Evolutionary conservation across 257 asterid species (phyloP).

Genomic region (Agastache rugosa): DNA sequence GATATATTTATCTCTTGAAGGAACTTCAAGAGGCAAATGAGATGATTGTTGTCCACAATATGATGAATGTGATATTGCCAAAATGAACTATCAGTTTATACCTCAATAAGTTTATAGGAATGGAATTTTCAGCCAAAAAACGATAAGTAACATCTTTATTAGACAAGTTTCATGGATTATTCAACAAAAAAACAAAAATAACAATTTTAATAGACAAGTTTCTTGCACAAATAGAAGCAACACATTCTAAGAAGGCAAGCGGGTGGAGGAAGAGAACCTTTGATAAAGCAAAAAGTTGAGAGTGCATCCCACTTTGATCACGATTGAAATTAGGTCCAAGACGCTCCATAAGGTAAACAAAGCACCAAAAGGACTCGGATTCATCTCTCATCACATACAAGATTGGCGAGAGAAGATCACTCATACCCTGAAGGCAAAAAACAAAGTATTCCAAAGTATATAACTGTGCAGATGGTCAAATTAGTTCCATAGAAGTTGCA

Average conservation of each 20-base stretch:
- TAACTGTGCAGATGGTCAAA: background rate
- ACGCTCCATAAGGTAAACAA: conserved; percentile 87
- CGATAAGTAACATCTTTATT: background rate
- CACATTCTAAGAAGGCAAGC: background rate
- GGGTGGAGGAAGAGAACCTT: conserved; percentile 60
- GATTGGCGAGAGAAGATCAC: conserved; percentile 97
- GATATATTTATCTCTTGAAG: background rate
- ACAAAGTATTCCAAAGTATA: conserved; percentile 22
- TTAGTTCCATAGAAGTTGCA: conserved; percentile 17
- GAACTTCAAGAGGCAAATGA: background rate
- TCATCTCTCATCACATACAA: conserved; percentile 90
- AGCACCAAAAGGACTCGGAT: conserved; percentile 96
- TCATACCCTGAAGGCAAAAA: conserved; percentile 83
- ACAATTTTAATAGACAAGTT: background rate
- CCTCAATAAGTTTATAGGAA: background rate
- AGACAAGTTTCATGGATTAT: no score
- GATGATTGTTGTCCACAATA: background rate
- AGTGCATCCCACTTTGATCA: conserved; percentile 98
- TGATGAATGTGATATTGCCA: background rate
- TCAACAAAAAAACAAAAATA: background rate
- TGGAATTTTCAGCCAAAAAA: background rate
- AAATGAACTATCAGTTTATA: background rate
- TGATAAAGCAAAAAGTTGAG: conserved; percentile 94
- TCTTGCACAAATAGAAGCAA: background rate
- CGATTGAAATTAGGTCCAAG: conserved; percentile 99